phyloP scores from a whole-genome alignment of 1,284 basidiomycete genomes.

The Heliocybe sulcata region DNA sequence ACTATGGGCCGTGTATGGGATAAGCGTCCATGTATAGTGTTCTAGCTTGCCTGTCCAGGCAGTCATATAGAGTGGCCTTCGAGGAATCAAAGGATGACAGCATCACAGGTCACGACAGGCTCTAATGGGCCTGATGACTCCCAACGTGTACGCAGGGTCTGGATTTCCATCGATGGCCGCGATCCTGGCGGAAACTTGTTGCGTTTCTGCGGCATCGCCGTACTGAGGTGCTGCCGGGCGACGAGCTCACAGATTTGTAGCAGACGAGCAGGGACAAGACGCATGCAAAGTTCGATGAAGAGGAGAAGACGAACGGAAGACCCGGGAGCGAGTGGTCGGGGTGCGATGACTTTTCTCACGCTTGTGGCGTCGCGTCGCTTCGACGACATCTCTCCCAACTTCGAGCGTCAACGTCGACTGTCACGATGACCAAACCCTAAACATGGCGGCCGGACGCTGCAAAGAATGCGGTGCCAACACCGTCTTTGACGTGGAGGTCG shows the following conservation, averaged over 20 bases:
- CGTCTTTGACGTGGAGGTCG: constrained; percentile 46
- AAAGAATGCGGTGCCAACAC: constrained; percentile 45
- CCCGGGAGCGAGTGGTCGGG: neutral
- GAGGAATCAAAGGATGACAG: neutral
- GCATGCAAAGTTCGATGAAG: neutral
- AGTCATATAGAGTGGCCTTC: neutral
- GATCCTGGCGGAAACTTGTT: neutral
- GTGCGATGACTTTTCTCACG: neutral
- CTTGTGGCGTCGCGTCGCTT: neutral
- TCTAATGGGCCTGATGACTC: neutral
- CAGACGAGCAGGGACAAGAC: neutral
- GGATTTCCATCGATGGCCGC: neutral
- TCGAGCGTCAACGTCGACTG: too few species aligned
- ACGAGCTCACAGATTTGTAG: neutral
- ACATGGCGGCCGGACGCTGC: constrained; percentile 25
- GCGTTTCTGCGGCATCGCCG: neutral
- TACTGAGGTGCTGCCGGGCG: too few species aligned
- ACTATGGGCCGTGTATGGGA: neutral
- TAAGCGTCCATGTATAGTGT: neutral
- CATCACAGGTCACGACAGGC: neutral
- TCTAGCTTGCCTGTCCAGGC: neutral
- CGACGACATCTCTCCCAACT: too few species aligned
- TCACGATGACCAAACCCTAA: neutral
- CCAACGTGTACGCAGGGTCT: neutral
- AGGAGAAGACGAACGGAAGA: neutral